Percentiles rank a stretch among this genome's conserved stretches.
Evolutionary conservation across 257 asterid genomes (phyloP).

Genomic region (Hygrophila difformis): DNA sequence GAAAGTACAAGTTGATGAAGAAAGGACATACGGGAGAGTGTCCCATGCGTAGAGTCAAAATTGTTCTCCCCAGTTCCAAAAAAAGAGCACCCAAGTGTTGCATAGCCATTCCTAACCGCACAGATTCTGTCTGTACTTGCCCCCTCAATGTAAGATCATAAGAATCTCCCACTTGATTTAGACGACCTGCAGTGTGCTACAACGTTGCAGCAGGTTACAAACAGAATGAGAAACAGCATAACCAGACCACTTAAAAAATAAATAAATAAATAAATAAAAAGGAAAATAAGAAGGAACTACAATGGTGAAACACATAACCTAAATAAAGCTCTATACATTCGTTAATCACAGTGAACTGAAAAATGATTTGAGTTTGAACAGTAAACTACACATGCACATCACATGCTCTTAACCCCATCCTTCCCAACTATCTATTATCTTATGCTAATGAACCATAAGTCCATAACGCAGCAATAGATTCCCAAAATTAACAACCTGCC

Average conservation of each 20-base stretch:
- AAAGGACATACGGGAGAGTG: conserved; percentile 63
- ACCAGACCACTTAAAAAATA: no score
- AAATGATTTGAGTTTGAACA: no score
- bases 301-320: not conserved
- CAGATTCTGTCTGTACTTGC: conserved; percentile 61
- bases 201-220: conserved; percentile 37
- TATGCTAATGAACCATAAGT: no score
- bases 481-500: no score
- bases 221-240: conserved; percentile 27
- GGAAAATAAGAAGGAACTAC: not conserved
- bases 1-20: conserved; percentile 5
- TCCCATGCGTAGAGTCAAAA: conserved; percentile 80
- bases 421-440: no score
- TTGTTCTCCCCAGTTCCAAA: conserved; percentile 89
- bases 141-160: conserved; percentile 60
- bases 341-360: no score
- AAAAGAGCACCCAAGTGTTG: conserved; percentile 89
- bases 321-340: no score
- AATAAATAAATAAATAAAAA: not conserved
- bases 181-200: conserved; percentile 70
- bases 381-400: no score
- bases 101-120: conserved; percentile 70
- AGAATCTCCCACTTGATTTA: conserved; percentile 63
- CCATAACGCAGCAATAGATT: no score
- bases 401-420: no score